These are phyloP conservation scores for Dryas drummondii DNA, from an alignment of 306 rosid genomes.

Conservation along the genomic window DNA sequence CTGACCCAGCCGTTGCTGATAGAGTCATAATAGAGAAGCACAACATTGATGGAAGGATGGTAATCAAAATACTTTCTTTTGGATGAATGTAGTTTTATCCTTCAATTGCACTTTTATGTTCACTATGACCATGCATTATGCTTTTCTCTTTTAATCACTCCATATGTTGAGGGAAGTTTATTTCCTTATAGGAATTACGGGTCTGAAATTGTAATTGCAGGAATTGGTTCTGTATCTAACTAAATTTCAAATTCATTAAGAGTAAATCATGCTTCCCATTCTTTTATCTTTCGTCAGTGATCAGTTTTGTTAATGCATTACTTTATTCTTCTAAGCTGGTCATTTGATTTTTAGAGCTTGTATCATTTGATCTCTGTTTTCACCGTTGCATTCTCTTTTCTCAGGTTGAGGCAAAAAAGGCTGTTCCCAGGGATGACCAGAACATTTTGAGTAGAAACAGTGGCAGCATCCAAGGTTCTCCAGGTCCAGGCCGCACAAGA, in stretches of 20 bases:
- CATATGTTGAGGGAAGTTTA: constrained; percentile 1
- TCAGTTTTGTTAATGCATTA: constrained; percentile 4
- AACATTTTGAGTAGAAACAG: constrained; percentile 60
- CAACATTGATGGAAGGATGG: constrained; percentile 97
- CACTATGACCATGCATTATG: constrained; percentile 21
- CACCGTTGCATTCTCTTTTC: constrained; percentile 28
- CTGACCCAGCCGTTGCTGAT: constrained; percentile 79
- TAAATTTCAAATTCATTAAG: constrained; percentile 25
- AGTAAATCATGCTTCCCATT: constrained; percentile 11
- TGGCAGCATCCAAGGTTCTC: constrained; percentile 83
- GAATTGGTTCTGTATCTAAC: constrained; percentile 18
- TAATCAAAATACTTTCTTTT: constrained; percentile 18
- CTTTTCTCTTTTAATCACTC: constrained; percentile 25
- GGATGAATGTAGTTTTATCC: constrained; percentile 26
- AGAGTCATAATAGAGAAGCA: constrained; percentile 85
- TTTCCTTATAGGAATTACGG: constrained; percentile 14
- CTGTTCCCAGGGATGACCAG: constrained; percentile 92
- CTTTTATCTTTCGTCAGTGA: not conserved
- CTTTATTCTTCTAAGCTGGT: constrained; percentile 22
- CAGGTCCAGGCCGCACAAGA: constrained; percentile 85
- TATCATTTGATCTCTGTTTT: constrained; percentile 4
- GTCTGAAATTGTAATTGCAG: constrained; percentile 28
- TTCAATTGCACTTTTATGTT: constrained; percentile 15
- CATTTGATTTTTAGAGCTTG: constrained; percentile 5
- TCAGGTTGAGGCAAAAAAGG: constrained; percentile 96